phyloP scores from a whole-genome alignment of 495 filamentous ascomycete genomes.

The Penicillium paxilli region DNA sequence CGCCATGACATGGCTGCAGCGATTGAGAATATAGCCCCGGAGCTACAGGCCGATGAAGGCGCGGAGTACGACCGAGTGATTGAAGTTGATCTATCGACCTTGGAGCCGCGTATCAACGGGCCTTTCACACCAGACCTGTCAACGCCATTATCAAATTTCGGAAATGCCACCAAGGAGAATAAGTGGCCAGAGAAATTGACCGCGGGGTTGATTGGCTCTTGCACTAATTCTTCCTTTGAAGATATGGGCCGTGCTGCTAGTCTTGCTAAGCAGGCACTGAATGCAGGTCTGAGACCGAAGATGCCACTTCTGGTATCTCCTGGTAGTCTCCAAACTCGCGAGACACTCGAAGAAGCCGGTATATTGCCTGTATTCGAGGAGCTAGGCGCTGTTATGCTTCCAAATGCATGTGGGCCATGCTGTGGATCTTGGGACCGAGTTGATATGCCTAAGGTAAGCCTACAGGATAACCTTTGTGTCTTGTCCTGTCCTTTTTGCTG shows the following conservation, averaged over 20 bases:
- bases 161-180: conserved; percentile 36
- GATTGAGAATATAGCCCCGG: conserved; percentile 62
- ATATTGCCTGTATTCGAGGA: not conserved
- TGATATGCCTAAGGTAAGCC: not conserved
- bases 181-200: conserved; percentile 87
- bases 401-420: not conserved
- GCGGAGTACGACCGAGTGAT: conserved; percentile 86
- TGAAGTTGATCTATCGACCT: conserved; percentile 79
- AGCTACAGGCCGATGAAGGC: conserved; percentile 61
- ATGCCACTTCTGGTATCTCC: not conserved
- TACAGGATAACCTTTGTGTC: not conserved
- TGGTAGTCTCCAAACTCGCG: not conserved
- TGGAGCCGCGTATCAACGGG: conserved; percentile 92
- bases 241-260: not conserved
- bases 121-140: conserved; percentile 93
- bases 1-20: conserved; percentile 74
- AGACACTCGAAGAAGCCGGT: not conserved
- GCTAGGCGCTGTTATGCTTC: not conserved
- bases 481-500: not conserved
- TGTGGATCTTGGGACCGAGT: not conserved
- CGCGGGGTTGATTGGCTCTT: conserved; percentile 78
- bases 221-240: conserved; percentile 61
- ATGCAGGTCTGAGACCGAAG: not conserved
- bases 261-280: not conserved
- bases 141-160: not conserved